Evolutionary conservation across 768 basidiomycete species (phyloP).

Genomic region (Lentinus tigrinus): DNA sequence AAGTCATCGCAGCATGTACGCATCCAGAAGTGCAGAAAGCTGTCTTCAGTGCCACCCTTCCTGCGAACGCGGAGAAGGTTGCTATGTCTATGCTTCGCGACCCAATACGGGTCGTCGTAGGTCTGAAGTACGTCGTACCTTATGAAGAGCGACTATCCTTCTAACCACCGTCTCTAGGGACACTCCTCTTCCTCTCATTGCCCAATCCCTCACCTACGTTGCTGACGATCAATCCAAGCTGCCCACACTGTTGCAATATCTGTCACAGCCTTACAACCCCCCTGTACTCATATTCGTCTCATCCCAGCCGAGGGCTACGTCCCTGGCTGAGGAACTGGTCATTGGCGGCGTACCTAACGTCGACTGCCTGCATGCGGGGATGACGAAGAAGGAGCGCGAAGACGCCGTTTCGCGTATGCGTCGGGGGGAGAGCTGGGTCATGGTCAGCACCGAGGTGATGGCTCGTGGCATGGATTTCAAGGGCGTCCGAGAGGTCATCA

Average conservation of each 20-base stretch:
- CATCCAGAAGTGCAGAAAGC: conserved; percentile 74
- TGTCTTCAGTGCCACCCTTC: conserved; percentile 93
- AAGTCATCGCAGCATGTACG: conserved; percentile 78
- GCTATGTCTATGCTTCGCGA: conserved; percentile 83
- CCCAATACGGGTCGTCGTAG: conserved; percentile 93
- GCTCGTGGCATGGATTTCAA: conserved; percentile 98
- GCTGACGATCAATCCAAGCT: conserved; percentile 94
- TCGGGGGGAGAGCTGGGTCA: conserved; percentile 87
- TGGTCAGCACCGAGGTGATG: conserved; percentile 97
- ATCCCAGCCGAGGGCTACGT: conserved; percentile 80
- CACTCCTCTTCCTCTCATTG: conserved; percentile 88
- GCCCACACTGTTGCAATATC: conserved; percentile 78
- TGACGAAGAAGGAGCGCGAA: conserved; percentile 85
- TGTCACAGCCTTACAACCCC: conserved; percentile 82
- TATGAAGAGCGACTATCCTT: background rate
- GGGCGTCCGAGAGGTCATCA: conserved; percentile 90
- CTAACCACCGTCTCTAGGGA: conserved; percentile 53
- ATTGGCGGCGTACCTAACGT: conserved; percentile 78
- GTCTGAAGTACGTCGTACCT: conserved; percentile 71
- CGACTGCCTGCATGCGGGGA: conserved; percentile 88
- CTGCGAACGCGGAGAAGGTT: conserved; percentile 81
- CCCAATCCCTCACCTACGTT: conserved; percentile 87
- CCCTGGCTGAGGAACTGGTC: conserved; percentile 77
- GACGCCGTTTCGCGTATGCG: conserved; percentile 84
- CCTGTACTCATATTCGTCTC: conserved; percentile 91